Conservation (phyloP, 805 yeast species). For the Teunomyces funiuensis region DNA sequence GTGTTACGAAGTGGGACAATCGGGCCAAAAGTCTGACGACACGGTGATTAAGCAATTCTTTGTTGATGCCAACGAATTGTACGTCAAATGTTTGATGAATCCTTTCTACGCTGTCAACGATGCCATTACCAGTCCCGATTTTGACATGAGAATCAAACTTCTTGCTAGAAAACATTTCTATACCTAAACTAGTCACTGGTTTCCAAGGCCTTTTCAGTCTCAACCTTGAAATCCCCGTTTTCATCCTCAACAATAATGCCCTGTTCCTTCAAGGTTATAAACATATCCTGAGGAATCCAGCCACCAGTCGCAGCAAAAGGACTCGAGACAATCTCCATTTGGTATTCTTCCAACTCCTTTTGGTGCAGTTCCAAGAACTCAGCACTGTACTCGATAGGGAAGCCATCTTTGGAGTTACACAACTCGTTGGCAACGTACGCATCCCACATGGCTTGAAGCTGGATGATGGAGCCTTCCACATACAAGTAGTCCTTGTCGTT, state of each 20-base stretch:
- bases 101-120: conserved; percentile 84
- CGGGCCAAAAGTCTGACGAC: conserved; percentile 42
- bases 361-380: conserved; percentile 60
- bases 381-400: conserved; percentile 63
- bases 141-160: conserved; percentile 70
- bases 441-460: conserved; percentile 68
- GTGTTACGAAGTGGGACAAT: conserved; percentile 40
- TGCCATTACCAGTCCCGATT: conserved; percentile 68
- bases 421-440: conserved; percentile 59
- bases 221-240: conserved; percentile 43
- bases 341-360: conserved; percentile 61
- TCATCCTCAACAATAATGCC: conserved; percentile 62
- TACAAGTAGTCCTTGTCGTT: conserved; percentile 58
- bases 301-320: conserved; percentile 92
- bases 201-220: conserved; percentile 25
- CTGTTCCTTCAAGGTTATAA: conserved; percentile 63
- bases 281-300: conserved; percentile 95
- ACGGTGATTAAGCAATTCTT: conserved; percentile 81
- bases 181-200: conserved; percentile 2
- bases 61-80: conserved; percentile 80
- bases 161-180: conserved; percentile 76
- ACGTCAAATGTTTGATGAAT: conserved; percentile 77
- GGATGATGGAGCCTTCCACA: conserved; percentile 65
- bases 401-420: conserved; percentile 46
- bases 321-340: conserved; percentile 60